Conservation (phyloP, 1,284 basidiomycete species). For the Spongiforma sp. region DNA sequence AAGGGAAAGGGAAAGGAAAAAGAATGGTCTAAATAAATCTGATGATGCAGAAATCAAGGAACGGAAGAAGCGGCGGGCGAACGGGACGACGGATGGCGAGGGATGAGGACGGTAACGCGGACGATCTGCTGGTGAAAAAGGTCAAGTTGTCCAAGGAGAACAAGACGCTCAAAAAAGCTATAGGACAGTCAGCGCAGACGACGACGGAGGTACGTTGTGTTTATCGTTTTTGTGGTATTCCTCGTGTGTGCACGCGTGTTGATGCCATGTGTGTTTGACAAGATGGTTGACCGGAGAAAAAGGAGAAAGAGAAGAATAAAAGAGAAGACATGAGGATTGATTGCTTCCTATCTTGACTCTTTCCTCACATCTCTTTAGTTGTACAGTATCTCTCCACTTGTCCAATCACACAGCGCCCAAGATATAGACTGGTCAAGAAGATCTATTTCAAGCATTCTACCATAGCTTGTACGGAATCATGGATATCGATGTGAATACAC, state of each 20-base stretch:
- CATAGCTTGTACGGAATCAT: no score
- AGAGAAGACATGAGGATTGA: constrained; percentile 45
- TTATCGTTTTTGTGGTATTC: not conserved
- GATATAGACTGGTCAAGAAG: no score
- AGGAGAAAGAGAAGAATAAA: constrained; percentile 52
- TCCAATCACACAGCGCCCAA: no score
- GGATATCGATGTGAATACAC: no score
- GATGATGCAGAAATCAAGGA: constrained; percentile 3
- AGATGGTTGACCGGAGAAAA: constrained; percentile 45
- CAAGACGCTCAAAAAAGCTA: constrained; percentile 79
- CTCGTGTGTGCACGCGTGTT: constrained; percentile 12
- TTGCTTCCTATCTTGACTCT: constrained; percentile 5
- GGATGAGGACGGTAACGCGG: constrained; percentile 53
- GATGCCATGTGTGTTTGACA: constrained; percentile 15
- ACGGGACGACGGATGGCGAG: constrained; percentile 65
- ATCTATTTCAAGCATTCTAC: no score
- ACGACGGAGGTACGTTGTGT: constrained; percentile 40
- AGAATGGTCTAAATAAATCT: not conserved
- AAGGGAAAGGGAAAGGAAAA: constrained; percentile 20
- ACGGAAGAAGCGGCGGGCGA: constrained; percentile 56
- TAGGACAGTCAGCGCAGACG: constrained; percentile 57
- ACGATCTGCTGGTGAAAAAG: constrained; percentile 68
- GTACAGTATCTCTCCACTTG: no score
- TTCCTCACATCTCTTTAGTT: constrained; percentile 8
- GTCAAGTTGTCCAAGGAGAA: constrained; percentile 81